Evolutionary conservation across 2,329 filamentous ascomycete genomes (phyloP), one percentile per base, ranked within the genome.

Genomic region (Davidsoniella virescens): DNA sequence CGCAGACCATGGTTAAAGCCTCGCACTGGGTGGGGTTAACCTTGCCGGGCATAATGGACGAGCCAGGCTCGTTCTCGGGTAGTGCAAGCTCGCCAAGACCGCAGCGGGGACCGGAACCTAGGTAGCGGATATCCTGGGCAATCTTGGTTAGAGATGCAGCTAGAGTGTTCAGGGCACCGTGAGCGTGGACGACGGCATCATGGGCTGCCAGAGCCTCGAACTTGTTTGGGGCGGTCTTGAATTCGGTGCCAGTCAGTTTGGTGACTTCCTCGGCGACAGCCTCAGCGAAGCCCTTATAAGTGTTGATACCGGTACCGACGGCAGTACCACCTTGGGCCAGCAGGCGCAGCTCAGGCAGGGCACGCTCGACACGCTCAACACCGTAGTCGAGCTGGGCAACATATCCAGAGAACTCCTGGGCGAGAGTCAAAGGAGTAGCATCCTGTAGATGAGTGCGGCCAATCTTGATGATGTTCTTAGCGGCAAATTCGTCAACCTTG

Each of bases 21-120:
- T 98, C 92, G 69, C 87, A 94, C 70, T 98, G 92, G 29, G 92
- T 98, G 29, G 92, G 92, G 73, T 98, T 98, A 65, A 98, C 92
- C 74, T 98, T 98, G 62, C 92, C 92, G 42, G 92, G 92, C 92
- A 98, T 98, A 73, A 98, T 96, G 59, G 85, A 93, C 62, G 84
- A 92, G 56, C 90, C 90, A 33, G 92, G 92, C 73, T 98, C 92
- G 70, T 98, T 98, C 72, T 98, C 92, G 23, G 92, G 92, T 47
- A 98, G 79, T 62, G 78, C 77, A 56, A 98, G 78, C 72, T 98
- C 92, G 57, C 88, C 90, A 18, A 96, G 82, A 61, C 92, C 92
- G 67, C 92, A 96, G 54, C 92, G 87, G 51, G 92, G 92, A 14
- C 92, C 92, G 58, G 86, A 94, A 59, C 92, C 92, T 48, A 96